A percentile compares a stretch with the other conserved stretches of the same genome.
These are phyloP conservation scores for Solanum chiquidenum DNA, from an alignment of 257 asterid species.

Conservation along the genomic window DNA sequence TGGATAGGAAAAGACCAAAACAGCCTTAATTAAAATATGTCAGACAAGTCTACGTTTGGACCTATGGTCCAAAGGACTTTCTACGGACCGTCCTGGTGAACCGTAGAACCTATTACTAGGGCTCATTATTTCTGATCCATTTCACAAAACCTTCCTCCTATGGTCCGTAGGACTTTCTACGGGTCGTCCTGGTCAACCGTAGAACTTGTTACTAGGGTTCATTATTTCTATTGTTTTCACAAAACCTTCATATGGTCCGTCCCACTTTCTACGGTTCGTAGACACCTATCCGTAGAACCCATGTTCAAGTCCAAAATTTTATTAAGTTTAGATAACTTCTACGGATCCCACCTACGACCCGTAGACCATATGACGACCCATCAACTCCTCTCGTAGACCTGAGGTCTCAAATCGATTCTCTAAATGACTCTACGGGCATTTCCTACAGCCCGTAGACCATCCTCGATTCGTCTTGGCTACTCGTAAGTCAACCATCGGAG, in stretches of 20 bases:
- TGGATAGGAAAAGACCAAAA: not conserved
- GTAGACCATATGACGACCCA: not conserved
- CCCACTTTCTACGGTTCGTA: not conserved
- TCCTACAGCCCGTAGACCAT: no score
- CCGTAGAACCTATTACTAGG: not conserved
- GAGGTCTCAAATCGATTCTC: not conserved
- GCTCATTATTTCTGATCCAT: not conserved
- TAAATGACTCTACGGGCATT: not conserved
- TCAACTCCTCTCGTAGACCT: not conserved
- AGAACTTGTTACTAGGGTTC: not conserved
- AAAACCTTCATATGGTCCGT: not conserved
- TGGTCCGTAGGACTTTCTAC: not conserved
- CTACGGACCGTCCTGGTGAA: accelerated
- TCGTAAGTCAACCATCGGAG: not conserved
- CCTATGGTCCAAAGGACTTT: not conserved
- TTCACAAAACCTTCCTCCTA: not conserved
- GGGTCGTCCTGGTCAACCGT: not conserved
- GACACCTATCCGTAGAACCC: not conserved
- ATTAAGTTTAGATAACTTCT: not conserved
- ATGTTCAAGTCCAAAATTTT: not conserved
- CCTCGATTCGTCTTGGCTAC: not conserved
- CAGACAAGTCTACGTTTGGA: not conserved
- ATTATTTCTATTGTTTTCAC: not conserved
- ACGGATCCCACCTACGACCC: not conserved
- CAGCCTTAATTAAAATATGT: not conserved